Percentiles rank a stretch among this genome's conserved stretches.
These are phyloP conservation scores for Phyllosticta ampelicida DNA, from an alignment of 2,329 filamentous ascomycete species.

Conservation along the genomic window DNA sequence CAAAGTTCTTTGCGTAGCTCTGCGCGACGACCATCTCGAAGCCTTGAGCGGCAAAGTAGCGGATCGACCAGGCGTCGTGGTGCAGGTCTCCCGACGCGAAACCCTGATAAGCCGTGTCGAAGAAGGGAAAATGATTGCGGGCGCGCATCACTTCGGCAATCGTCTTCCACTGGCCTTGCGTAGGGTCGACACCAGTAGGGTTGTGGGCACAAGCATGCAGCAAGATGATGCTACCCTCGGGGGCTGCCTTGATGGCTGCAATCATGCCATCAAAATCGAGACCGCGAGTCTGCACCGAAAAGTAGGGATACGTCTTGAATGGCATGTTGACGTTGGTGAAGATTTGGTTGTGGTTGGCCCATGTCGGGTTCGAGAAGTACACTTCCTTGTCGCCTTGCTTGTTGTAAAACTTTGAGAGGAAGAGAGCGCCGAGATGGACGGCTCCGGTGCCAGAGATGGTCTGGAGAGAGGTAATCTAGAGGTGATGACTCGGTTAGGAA, in stretches of 20 bases:
- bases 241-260: constrained; percentile 53
- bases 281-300: constrained; percentile 75
- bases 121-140: constrained; percentile 91
- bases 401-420: constrained; percentile 84
- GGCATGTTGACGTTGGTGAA: constrained; percentile 79
- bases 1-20: constrained; percentile 50
- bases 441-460: constrained; percentile 97
- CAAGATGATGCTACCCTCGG: constrained; percentile 73
- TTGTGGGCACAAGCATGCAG: constrained; percentile 97
- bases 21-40: constrained; percentile 52
- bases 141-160: constrained; percentile 66
- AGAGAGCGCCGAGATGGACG: constrained; percentile 83
- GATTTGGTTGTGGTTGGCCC: constrained; percentile 99
- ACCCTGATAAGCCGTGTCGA: constrained; percentile 95
- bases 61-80: constrained; percentile 81
- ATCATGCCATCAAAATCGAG: constrained; percentile 90
- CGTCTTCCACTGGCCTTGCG: constrained; percentile 86
- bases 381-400: constrained; percentile 55
- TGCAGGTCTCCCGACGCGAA: constrained; percentile 86
- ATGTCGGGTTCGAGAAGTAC: constrained; percentile 91
- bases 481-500: constrained; percentile 4
- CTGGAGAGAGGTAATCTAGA: constrained; percentile 62
- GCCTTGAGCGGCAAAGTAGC: constrained; percentile 88
- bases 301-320: constrained; percentile 85
- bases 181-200: constrained; percentile 93